Conservation (phyloP, 2,329 filamentous ascomycete genomes). For the Purpureocillium lavendulum region DNA sequence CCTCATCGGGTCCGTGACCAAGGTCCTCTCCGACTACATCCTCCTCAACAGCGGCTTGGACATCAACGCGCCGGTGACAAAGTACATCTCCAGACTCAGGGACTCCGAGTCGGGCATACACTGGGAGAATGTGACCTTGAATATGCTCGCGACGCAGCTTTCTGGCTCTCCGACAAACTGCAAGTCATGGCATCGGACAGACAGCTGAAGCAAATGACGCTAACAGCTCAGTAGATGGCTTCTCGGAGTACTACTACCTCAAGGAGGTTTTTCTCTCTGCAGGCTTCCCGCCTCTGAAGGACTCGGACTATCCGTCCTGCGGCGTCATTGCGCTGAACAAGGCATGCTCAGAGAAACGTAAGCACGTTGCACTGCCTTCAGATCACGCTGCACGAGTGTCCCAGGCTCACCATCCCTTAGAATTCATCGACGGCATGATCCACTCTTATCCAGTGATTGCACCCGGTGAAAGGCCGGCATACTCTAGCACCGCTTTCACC, state of each 20-base stretch:
- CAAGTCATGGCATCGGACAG: constrained; percentile 11
- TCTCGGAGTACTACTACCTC: constrained; percentile 28
- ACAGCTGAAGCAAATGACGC: no score
- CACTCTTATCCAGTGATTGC: constrained; percentile 18
- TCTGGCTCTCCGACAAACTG: constrained; percentile 27
- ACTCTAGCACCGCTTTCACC: constrained; percentile 32
- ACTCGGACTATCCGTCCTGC: constrained; percentile 25
- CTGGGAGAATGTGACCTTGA: constrained; percentile 28
- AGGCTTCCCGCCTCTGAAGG: constrained; percentile 26
- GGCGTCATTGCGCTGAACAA: constrained; percentile 25
- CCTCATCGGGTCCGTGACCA: constrained; percentile 30
- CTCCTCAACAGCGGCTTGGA: constrained; percentile 25
- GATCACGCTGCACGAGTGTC: background rate
- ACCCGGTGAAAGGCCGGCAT: constrained; percentile 24
- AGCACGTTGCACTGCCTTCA: background rate
- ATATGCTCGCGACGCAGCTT: constrained; percentile 27
- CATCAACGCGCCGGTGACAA: constrained; percentile 21
- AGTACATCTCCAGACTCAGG: constrained; percentile 24
- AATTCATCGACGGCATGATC: constrained; percentile 21
- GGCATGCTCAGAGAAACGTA: constrained; percentile 23
- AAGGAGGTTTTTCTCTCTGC: constrained; percentile 22
- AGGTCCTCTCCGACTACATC: constrained; percentile 27
- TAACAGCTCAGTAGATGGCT: no score
- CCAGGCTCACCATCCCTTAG: constrained; percentile 11
- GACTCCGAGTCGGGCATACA: constrained; percentile 14